Conservation (phyloP, 768 basidiomycete species). For the Trametes coccinea region DNA sequence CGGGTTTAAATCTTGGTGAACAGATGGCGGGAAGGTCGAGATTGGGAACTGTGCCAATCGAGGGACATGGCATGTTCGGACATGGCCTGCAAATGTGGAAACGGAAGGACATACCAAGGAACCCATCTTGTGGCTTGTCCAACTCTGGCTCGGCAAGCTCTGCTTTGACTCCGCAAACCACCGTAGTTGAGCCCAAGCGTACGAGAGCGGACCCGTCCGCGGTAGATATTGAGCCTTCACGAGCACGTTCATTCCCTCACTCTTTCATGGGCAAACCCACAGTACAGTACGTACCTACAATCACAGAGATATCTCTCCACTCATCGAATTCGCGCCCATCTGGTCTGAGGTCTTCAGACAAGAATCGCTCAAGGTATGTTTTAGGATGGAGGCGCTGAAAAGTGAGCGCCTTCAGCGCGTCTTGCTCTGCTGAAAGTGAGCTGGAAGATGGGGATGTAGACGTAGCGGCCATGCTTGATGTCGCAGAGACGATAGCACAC, state of each 20-base stretch:
- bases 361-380: constrained; percentile 84
- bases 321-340: constrained; percentile 73
- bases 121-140: constrained; percentile 72
- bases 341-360: constrained; percentile 74
- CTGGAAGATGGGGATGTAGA: constrained; percentile 13
- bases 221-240: constrained; percentile 86
- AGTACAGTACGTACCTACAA: constrained; percentile 61
- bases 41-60: constrained; percentile 71
- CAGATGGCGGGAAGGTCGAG: constrained; percentile 92
- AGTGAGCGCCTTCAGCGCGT: constrained; percentile 39
- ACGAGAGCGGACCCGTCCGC: constrained; percentile 93
- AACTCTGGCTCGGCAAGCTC: constrained; percentile 92
- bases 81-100: background rate
- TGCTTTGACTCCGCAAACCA: constrained; percentile 95
- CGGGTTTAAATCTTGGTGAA: constrained; percentile 92
- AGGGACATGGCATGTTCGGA: background rate
- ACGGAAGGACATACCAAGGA: constrained; percentile 58
- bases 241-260: background rate
- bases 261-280: background rate
- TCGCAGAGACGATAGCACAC: background rate
- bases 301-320: constrained; percentile 77
- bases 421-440: constrained; percentile 18
- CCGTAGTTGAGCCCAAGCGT: constrained; percentile 86
- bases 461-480: constrained; percentile 9
- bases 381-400: constrained; percentile 91